phyloP scores from a whole-genome alignment of 768 basidiomycete species.

The Chalciporus piperatus region DNA sequence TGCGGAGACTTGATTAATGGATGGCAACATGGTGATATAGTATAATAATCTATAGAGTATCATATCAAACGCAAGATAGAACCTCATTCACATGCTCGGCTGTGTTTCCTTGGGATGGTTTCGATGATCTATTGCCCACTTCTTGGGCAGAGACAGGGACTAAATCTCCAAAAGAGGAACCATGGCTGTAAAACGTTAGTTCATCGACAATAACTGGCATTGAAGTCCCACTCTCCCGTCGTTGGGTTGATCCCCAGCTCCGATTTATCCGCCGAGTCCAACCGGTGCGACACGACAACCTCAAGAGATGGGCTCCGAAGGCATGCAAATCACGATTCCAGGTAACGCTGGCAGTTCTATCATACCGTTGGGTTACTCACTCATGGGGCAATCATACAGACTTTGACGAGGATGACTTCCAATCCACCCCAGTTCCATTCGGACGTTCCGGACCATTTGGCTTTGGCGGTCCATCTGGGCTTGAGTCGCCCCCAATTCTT shows the following conservation, averaged over 20 bases:
- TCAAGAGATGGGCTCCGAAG: conserved; percentile 35
- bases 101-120: background rate
- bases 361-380: background rate
- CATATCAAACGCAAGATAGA: background rate
- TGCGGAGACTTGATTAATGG: conserved; percentile 4
- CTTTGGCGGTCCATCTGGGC: conserved; percentile 47
- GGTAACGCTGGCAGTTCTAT: conserved; percentile 30
- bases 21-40: background rate
- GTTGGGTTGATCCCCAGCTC: background rate
- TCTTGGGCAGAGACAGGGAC: conserved; percentile 4
- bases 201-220: background rate
- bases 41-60: background rate
- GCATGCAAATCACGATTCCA: conserved; percentile 48
- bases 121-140: too few species aligned
- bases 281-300: conserved; percentile 1
- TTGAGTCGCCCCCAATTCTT: conserved; percentile 62
- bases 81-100: background rate
- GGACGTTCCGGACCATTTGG: conserved; percentile 56
- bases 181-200: background rate
- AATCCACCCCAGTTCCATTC: conserved; percentile 63
- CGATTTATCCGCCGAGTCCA: background rate
- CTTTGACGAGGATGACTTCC: conserved; percentile 74
- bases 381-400: conserved; percentile 41
- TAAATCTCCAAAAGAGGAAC: conserved; percentile 15
- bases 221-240: background rate